phyloP scores from a whole-genome alignment of 1,284 basidiomycete species.

The Ganoderma boninense region DNA sequence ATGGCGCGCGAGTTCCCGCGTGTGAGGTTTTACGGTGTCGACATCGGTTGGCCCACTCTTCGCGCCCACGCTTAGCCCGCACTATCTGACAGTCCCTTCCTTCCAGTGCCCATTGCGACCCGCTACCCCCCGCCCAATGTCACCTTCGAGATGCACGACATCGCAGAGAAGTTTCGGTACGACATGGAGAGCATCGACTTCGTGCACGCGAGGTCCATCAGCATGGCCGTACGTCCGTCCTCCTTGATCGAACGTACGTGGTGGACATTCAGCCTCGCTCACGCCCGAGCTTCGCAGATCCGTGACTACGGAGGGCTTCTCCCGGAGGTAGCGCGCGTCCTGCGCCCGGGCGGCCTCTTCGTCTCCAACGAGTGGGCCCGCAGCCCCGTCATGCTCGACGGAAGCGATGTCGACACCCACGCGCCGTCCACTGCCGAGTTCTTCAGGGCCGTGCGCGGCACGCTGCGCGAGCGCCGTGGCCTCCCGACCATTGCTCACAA shows the following conservation, averaged over 20 bases:
- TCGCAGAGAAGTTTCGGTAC: conserved; percentile 60
- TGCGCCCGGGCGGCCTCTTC: conserved; percentile 71
- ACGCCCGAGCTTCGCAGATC: conserved; percentile 46
- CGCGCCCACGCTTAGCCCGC: conserved; percentile 11
- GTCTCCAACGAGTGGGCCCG: conserved; percentile 67
- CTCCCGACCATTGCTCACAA: conserved; percentile 45
- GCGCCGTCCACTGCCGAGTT: conserved; percentile 43
- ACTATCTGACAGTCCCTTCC: conserved; percentile 13
- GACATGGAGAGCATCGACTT: conserved; percentile 61
- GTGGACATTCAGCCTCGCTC: neutral
- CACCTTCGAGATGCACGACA: conserved; percentile 69
- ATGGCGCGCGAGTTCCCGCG: conserved; percentile 72
- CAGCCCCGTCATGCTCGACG: conserved; percentile 48
- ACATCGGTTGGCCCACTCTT: conserved; percentile 61
- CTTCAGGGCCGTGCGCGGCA: conserved; percentile 50
- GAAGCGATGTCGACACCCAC: conserved; percentile 39
- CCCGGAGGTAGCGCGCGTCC: conserved; percentile 62
- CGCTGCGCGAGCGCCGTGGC: conserved; percentile 45
- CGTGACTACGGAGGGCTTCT: conserved; percentile 58
- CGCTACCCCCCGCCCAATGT: conserved; percentile 66
- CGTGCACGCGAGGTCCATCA: conserved; percentile 66
- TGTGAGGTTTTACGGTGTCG: conserved; percentile 71
- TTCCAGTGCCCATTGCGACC: conserved; percentile 73
- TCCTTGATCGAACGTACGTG: neutral
- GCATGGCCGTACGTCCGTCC: conserved; percentile 58